Conservation (phyloP, 2,329 filamentous ascomycete species). For the Triangularia setosa region DNA sequence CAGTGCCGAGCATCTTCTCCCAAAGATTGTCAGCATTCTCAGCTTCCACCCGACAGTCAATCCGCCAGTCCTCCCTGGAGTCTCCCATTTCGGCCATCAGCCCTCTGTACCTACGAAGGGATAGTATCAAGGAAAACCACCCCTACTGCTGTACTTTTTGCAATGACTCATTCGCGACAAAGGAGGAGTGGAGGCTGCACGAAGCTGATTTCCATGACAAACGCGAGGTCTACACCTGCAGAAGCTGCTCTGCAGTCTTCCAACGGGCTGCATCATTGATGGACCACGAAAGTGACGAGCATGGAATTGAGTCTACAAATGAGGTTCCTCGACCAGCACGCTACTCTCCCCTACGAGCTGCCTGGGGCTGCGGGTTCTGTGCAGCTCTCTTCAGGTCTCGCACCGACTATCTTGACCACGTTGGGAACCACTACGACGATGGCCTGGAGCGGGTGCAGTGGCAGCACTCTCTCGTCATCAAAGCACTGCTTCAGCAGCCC, state of each 20-base stretch:
- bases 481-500: constrained; percentile 22
- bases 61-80: constrained; percentile 18
- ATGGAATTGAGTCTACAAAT: neutral
- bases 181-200: constrained; percentile 22
- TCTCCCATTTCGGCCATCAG: constrained; percentile 18
- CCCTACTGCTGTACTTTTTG: constrained; percentile 25
- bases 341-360: constrained; percentile 4
- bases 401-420: constrained; percentile 26
- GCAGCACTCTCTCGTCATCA: constrained; percentile 23
- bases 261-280: neutral
- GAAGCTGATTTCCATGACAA: constrained; percentile 19
- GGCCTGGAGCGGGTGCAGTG: constrained; percentile 17
- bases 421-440: constrained; percentile 24
- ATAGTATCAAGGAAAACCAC: constrained; percentile 2
- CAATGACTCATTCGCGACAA: constrained; percentile 16
- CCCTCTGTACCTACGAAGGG: constrained; percentile 16
- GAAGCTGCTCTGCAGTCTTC: constrained; percentile 11
- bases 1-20: constrained; percentile 20
- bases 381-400: constrained; percentile 10
- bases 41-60: constrained; percentile 18
- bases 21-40: constrained; percentile 15
- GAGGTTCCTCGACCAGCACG: neutral
- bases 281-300: constrained; percentile 7
- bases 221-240: constrained; percentile 11
- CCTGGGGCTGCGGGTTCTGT: constrained; percentile 27